Conservation (phyloP, 2,329 filamentous ascomycete genomes). For the Curvularia sp. region DNA sequence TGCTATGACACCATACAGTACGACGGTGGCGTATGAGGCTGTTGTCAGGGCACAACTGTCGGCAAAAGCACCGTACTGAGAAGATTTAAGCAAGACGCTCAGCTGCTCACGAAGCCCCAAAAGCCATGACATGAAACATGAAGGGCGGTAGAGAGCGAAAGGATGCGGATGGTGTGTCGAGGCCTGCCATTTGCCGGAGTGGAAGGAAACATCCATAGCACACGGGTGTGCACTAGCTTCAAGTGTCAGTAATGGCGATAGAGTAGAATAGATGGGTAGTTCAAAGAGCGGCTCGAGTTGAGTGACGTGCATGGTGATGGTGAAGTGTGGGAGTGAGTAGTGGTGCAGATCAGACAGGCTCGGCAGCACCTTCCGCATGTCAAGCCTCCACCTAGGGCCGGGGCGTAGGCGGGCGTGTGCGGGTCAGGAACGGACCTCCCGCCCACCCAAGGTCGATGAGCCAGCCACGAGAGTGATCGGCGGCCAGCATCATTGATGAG, state of each 20-base stretch:
- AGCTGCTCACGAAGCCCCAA: not conserved
- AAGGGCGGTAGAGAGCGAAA: not conserved
- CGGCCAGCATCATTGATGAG: constrained; percentile 13
- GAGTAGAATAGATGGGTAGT: too few relatives aligned
- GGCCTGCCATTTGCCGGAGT: not conserved
- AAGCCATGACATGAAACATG: not conserved
- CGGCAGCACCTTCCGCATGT: not conserved
- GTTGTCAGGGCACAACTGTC: not conserved
- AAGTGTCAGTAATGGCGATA: constrained; percentile 4
- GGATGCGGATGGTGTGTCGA: not conserved
- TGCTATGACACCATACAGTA: constrained; percentile 1
- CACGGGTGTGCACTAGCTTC: constrained; percentile 2
- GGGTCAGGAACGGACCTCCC: constrained; percentile 17
- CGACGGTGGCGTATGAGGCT: not conserved
- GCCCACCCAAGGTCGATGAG: too few relatives aligned
- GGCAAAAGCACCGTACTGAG: not conserved
- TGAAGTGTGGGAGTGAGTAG: too few relatives aligned
- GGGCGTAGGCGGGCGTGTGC: constrained; percentile 3
- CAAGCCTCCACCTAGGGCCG: not conserved
- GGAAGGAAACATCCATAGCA: not conserved
- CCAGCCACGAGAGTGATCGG: constrained; percentile 10
- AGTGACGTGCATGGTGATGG: not conserved
- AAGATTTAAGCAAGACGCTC: not conserved
- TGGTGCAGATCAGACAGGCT: not conserved
- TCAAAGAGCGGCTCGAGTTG: not conserved